Evolutionary conservation across 306 rosid species (phyloP), one percentile per base, ranked within the genome.

Genomic region (Carpinus fangiana): DNA sequence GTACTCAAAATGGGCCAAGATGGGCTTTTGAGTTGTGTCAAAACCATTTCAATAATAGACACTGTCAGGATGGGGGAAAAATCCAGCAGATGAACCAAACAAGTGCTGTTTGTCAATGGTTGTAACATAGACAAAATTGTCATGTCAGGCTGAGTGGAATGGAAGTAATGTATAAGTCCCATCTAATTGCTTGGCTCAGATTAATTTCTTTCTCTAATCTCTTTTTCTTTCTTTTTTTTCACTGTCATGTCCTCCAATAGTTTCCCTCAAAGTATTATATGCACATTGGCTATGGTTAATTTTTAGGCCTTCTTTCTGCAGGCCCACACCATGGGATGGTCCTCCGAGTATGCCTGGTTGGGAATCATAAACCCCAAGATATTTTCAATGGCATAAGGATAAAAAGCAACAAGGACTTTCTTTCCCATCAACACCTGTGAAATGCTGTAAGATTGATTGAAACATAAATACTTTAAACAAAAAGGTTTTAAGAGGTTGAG

Each of bases 281-380:
- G 36, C 41, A 43, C 71, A 76, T 67, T 54, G 20, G 20, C 36
- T 68, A 43, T 41, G 68, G 46, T 67, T 38, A 38, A 38, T 38
- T 52, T 53, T 57, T 70, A 6, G 67, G 84, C 41, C 78, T 73
- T 79, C 66, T 79, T 76, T 79, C 3, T 31, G 34, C 41, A 82
- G 89, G 68, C 83, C 86, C 84, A 80, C 80, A 55, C 67, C 21
- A 62, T 61, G 62, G 51, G 78, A 41, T 60, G 82, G 80, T 74
- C 70, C 77, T 78, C 23, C 50, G 50, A 21, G 26, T 48, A 78
- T 79, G 77, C 81, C 68, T 75, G 79, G 88, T 72, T 83, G 82
- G 53, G 83, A 78, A 60, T 82, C 84, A 79, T 48, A 52, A 34
- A 16, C 34, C 52, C 73, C 43, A 70, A 75, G 82, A 86, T 82